Conservation (phyloP, 768 basidiomycete genomes). For the Suillus decipiens region DNA sequence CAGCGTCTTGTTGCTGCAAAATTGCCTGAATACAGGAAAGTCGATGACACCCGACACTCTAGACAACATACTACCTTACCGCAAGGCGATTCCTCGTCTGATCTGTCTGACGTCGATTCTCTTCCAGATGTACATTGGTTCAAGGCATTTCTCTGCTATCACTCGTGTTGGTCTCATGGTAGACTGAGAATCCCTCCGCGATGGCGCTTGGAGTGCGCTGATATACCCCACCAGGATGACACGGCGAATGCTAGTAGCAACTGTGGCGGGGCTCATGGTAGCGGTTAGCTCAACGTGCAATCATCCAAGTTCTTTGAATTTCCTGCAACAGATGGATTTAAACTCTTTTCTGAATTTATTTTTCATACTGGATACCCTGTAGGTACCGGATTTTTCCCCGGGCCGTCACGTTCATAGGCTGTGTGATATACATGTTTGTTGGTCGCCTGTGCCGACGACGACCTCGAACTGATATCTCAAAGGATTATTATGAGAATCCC, state of each 20-base stretch:
- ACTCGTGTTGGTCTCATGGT: background rate
- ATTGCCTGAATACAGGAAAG: background rate
- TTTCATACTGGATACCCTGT: too few relatives aligned
- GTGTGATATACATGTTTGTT: constrained; percentile 50
- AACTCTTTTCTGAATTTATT: too few relatives aligned
- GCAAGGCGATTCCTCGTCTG: background rate
- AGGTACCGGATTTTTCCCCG: constrained; percentile 21
- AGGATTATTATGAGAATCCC: constrained; percentile 44
- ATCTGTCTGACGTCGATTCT: background rate
- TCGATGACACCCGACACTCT: background rate
- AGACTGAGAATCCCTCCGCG: background rate
- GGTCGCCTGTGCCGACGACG: background rate
- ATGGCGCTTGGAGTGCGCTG: background rate
- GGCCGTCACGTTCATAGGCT: constrained; percentile 56
- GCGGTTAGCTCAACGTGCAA: too few relatives aligned
- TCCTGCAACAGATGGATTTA: too few relatives aligned
- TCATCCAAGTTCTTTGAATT: too few relatives aligned
- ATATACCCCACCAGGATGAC: background rate
- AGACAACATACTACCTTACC: background rate
- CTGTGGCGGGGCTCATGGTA: too few relatives aligned
- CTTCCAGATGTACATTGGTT: background rate
- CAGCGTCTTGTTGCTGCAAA: background rate
- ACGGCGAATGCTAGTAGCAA: too few relatives aligned
- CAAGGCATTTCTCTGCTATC: background rate
- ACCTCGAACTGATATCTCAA: background rate